Evolutionary conservation across 2,329 filamentous ascomycete species (phyloP).

Genomic region (Aureobasidium subglaciale): DNA sequence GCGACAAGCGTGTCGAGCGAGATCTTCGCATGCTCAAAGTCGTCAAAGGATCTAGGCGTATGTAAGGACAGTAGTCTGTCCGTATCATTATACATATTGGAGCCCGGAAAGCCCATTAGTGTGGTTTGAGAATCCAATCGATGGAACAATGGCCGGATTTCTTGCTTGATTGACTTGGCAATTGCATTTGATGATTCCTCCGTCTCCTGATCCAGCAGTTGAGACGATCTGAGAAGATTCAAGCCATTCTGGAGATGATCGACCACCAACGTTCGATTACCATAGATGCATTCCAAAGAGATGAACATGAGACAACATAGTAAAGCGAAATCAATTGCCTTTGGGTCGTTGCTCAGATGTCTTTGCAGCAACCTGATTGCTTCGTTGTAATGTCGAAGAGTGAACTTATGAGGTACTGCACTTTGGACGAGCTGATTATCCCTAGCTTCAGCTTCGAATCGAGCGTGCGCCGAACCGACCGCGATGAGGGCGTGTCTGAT

Average conservation of each 20-base stretch:
- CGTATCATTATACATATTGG: not conserved
- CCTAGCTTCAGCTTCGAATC: conserved; percentile 12
- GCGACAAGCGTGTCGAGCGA: not conserved
- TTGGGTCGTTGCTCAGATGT: conserved; percentile 20
- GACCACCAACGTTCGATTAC: conserved; percentile 26
- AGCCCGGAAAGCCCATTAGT: not conserved
- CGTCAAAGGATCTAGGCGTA: not conserved
- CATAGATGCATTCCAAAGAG: conserved; percentile 28
- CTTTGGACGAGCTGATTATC: not conserved
- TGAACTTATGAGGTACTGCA: conserved; percentile 2
- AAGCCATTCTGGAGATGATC: conserved; percentile 29
- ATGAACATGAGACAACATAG: conserved; percentile 27
- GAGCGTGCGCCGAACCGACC: conserved; percentile 26
- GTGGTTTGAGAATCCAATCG: conserved; percentile 5
- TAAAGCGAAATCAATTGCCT: conserved; percentile 24
- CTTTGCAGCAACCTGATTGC: conserved; percentile 25
- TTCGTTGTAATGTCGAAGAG: conserved; percentile 26
- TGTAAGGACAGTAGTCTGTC: not conserved
- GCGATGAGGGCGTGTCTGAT: conserved; percentile 29
- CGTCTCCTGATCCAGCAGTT: not conserved
- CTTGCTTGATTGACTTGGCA: not conserved
- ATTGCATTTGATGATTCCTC: not conserved
- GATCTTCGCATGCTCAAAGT: not conserved
- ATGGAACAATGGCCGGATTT: not conserved
- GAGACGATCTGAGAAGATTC: conserved; percentile 16